Evolutionary conservation across 352 stramenopile species (phyloP).

Genomic region (Phytophthora sojae): DNA sequence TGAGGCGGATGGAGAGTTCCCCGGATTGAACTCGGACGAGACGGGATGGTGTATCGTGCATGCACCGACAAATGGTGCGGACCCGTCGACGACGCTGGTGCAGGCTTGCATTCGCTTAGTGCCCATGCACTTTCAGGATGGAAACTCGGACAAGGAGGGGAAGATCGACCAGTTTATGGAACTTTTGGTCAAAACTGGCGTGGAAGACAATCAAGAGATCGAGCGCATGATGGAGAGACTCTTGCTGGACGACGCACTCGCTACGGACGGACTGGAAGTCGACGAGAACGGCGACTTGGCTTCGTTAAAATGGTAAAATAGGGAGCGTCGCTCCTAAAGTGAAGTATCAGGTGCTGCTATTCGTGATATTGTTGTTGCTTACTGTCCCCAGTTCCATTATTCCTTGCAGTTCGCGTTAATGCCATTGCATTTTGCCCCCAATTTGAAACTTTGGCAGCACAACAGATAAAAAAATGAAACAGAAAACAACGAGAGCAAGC

Average conservation of each 20-base stretch:
- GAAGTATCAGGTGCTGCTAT: too few relatives aligned
- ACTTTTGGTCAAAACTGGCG: conserved; percentile 26
- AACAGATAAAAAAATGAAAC: too few relatives aligned
- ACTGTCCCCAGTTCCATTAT: too few relatives aligned
- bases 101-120: conserved; percentile 23
- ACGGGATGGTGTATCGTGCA: conserved; percentile 51
- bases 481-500: too few relatives aligned
- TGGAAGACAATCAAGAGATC: conserved; percentile 31
- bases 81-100: conserved; percentile 16
- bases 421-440: too few relatives aligned
- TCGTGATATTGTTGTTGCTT: too few relatives aligned
- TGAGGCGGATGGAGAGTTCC: conserved; percentile 41
- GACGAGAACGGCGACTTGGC: conserved; percentile 19
- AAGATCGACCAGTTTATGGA: conserved; percentile 37
- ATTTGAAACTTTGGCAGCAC: too few relatives aligned
- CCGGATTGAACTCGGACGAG: conserved; percentile 57
- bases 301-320: not conserved
- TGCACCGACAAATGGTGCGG: not conserved
- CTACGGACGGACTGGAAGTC: conserved; percentile 22
- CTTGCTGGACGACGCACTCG: conserved; percentile 28
- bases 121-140: conserved; percentile 27
- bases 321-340: too few relatives aligned
- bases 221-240: conserved; percentile 33
- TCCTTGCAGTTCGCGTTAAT: too few relatives aligned
- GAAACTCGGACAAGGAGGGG: conserved; percentile 1